Percentiles rank a stretch among this genome's conserved stretches.
Conservation (phyloP, 1,284 basidiomycete species). For the Trametes sp. region DNA sequence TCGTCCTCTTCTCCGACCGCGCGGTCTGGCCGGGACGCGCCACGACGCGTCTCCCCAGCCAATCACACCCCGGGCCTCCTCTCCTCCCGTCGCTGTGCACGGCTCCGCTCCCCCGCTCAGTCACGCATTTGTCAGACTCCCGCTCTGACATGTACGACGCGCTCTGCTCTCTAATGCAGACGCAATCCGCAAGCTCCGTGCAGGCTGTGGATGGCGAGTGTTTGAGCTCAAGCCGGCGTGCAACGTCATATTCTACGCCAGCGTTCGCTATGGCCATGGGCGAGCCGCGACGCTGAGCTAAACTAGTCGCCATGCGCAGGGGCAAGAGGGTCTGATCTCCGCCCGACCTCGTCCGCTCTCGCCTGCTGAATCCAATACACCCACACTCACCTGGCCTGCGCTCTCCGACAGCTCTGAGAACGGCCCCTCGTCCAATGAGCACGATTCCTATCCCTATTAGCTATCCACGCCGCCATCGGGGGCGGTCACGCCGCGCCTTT, state of each 20-base stretch:
- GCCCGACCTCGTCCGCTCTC: background rate
- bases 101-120: background rate
- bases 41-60: conserved; percentile 6
- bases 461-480: too few relatives aligned
- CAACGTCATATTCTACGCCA: too few relatives aligned
- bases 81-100: background rate
- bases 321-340: too few relatives aligned
- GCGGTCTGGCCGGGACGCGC: conserved; percentile 9
- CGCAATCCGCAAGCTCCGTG: background rate
- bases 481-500: background rate
- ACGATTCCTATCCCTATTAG: too few relatives aligned
- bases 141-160: too few relatives aligned
- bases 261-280: too few relatives aligned
- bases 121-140: background rate
- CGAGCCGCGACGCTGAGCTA: too few relatives aligned
- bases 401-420: background rate
- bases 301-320: too few relatives aligned
- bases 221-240: too few relatives aligned
- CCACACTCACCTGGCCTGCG: background rate
- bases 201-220: background rate
- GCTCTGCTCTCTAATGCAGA: background rate
- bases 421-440: background rate
- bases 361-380: background rate
- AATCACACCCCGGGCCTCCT: background rate
- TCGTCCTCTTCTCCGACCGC: background rate